Conservation (phyloP, 768 basidiomycete species). For the Kwoniella mangroviensis region DNA sequence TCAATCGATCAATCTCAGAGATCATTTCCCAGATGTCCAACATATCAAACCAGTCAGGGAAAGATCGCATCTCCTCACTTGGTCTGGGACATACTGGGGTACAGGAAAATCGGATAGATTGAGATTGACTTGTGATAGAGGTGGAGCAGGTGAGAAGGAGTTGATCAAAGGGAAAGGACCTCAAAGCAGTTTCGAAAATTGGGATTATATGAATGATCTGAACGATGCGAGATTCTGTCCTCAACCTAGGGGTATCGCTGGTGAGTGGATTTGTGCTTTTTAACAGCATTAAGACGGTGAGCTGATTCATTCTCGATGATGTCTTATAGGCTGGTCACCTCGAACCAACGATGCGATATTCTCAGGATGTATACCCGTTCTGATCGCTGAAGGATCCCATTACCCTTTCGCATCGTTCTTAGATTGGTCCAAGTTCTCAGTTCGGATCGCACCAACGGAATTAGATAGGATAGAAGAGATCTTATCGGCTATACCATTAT, state of each 20-base stretch:
- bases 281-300: no score
- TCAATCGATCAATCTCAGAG: constrained; percentile 39
- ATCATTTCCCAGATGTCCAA: constrained; percentile 44
- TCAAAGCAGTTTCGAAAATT: constrained; percentile 44
- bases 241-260: constrained; percentile 53
- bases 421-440: constrained; percentile 60
- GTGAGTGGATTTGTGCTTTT: constrained; percentile 41
- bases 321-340: constrained; percentile 56
- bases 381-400: constrained; percentile 59
- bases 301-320: constrained; percentile 7
- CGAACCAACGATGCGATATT: constrained; percentile 59
- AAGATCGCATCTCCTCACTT: constrained; percentile 48
- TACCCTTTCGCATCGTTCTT: constrained; percentile 59
- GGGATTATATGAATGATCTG: constrained; percentile 56
- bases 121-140: constrained; percentile 51
- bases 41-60: constrained; percentile 47
- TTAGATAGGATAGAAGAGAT: constrained; percentile 59
- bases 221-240: constrained; percentile 54
- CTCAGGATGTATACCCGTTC: constrained; percentile 61
- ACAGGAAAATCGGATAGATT: constrained; percentile 53
- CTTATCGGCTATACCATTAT: constrained; percentile 52
- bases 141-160: constrained; percentile 42
- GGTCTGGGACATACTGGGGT: constrained; percentile 57
- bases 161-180: constrained; percentile 44
- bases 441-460: constrained; percentile 57